Evolutionary conservation across 352 stramenopile species (phyloP), one percentile per base, ranked within the genome.

Genomic region (Globisporangium radiosum): DNA sequence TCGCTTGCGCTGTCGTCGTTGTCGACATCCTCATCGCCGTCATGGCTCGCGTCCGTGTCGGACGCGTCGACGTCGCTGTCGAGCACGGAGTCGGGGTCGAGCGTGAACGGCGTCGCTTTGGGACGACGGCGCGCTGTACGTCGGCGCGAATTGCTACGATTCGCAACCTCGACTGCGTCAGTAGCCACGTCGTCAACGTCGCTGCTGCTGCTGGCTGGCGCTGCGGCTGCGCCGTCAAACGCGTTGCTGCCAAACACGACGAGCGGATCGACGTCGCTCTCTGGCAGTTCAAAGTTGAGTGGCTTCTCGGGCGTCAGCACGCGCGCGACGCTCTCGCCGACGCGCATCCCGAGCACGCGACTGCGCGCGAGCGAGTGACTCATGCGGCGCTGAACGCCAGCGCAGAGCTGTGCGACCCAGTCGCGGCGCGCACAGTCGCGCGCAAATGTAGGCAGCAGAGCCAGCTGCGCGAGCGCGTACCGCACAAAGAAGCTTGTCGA

Each of bases 351-450:
- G 33, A 90, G 62, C 14, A 62, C 45, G 42, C 79, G 77, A 49
- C 82, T 73, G n/a, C 71, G 62, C 60, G 82, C 70, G 7, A 88
- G 52, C 3, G 78, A 88, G 54, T 90, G 76, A 7, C 60, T 69
- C 76, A 92, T 88, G 66, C 90, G 80, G 11, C 75, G 65, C 68
- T 92, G 82, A 3, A 92, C 76, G 11, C 82, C 82, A 57, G 87
- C 83, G 57, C 79, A 89, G 11, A 92, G 47, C 60, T 84, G 83
- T 17, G 75, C 70, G 11, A 77, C 76, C 79, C 82, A 92, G 49
- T 87, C 76, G 25, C 67, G 68, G 4, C 76, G 17, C 7, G 7
- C 7, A 33, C 17, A 4, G 4, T 50, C 5, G 8, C 5, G 40
- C 3, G 42, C 53, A n/a, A 83, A 76, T 38, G 47, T 38, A 13